Base-by-base conservation (phyloP, 2,329 filamentous ascomycete species). In the Diaporthe amygdali region DNA sequence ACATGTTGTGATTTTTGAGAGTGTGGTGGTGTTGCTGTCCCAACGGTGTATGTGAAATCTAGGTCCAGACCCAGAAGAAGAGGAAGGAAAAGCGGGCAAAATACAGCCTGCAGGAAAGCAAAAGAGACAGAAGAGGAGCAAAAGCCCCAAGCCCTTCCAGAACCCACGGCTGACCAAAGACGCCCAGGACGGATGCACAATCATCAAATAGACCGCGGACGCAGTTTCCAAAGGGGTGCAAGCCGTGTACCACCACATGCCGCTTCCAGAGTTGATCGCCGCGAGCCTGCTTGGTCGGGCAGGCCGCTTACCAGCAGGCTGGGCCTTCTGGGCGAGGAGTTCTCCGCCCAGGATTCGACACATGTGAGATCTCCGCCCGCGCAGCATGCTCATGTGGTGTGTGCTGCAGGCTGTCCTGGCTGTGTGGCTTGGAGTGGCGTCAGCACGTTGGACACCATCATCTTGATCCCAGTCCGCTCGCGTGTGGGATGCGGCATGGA, bases 141-240 rank as follows among this genome's bases (percentile, higher is more conserved):
- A 17, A 22, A 12, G 10, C n/a, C 54, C n/a, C 14, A 37, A 64
- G 30, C 59, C 30, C 59, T 64, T 64, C 59, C 59, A 64, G 59
- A 64, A 49, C 44, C 14, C 59, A 49, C 44, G 44, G 59, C 59
- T 64, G 30, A 49, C 44, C 44, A 25, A 37, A 49, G 6, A 61
- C 2, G 20, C n/a, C 41, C 44, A 25, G 15, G 10, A 20, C 30
- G 44, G n/a, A 37, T 49, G 59, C 30, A 37, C 59, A 49, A 64
- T 64, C 59, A 64, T 49, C 44, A 49, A 64, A 64, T 64, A 64
- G 59, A 64, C 17, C 44, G 59, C 59, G 44, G 59, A 9, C 41
- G 41, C 44, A 7, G 34, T 44, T 64, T 37, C 59, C 59, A 49
- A 49, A 64, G n/a, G 17, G 44, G 27, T n/a, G 17, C 59, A 47